These are phyloP conservation scores for Hypoxylon rickii DNA, from an alignment of 495 filamentous ascomycete species.

Conservation along the genomic window DNA sequence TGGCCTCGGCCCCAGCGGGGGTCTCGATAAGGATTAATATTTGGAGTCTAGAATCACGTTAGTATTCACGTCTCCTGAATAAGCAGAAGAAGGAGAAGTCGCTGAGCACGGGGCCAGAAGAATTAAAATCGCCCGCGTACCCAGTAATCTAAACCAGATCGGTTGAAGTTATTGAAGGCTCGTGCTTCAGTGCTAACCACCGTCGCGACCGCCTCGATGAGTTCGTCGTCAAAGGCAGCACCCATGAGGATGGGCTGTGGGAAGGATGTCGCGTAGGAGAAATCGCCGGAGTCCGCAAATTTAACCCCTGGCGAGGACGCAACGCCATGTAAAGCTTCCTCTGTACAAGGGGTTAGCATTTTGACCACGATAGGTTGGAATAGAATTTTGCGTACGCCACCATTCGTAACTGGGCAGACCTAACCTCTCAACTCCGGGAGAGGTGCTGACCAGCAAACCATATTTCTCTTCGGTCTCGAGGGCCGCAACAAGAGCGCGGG, in stretches of 20 bases:
- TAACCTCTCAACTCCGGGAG: slow-evolving; percentile 58
- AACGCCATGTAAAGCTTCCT: slow-evolving; percentile 63
- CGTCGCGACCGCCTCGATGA: slow-evolving; percentile 60
- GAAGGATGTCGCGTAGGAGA: slow-evolving; percentile 63
- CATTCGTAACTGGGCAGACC: slow-evolving; percentile 61
- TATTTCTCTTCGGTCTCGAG: slow-evolving; percentile 51
- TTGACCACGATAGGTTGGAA: neutral
- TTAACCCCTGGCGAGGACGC: slow-evolving; percentile 55
- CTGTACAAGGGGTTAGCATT: slow-evolving; percentile 2
- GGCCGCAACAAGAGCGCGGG: slow-evolving; percentile 20
- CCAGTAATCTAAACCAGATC: slow-evolving; percentile 60
- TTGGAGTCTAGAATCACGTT: slow-evolving; percentile 47
- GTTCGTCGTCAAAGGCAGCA: slow-evolving; percentile 61
- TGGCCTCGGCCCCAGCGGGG: slow-evolving; percentile 64
- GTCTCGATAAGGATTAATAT: slow-evolving; percentile 65
- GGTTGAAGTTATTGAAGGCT: slow-evolving; percentile 63
- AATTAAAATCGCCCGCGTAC: slow-evolving; percentile 1
- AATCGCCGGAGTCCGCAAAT: slow-evolving; percentile 54
- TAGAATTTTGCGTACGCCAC: slow-evolving; percentile 40
- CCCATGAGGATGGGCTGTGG: slow-evolving; percentile 63
- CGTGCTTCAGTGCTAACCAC: slow-evolving; percentile 63
- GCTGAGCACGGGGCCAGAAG: neutral
- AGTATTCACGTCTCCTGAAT: neutral
- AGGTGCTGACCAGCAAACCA: slow-evolving; percentile 56
- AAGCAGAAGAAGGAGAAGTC: too few species aligned